Percentiles rank a stretch among this genome's conserved stretches.
Evolutionary conservation across 2,329 filamentous ascomycete genomes (phyloP).

Genomic region (Penicillium sp.): DNA sequence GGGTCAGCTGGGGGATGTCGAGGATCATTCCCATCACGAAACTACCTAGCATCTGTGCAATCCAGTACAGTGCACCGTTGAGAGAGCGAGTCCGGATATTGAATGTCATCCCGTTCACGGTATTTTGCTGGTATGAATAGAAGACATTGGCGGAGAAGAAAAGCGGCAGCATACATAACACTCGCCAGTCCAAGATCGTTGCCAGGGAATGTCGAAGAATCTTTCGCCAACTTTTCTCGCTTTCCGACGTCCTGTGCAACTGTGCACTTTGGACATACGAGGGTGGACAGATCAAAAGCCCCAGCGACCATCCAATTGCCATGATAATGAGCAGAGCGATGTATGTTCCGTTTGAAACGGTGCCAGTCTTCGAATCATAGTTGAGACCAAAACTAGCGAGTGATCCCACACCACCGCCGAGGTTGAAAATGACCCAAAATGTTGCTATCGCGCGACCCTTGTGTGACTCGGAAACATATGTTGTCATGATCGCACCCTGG

Average conservation of each 20-base stretch:
- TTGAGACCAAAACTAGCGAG: conserved; percentile 50
- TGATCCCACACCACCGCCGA: conserved; percentile 48
- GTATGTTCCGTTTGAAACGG: conserved; percentile 55
- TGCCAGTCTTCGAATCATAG: conserved; percentile 44
- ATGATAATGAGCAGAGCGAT: conserved; percentile 54
- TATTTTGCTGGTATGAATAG: conserved; percentile 60
- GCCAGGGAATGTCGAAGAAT: conserved; percentile 35
- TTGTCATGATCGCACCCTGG: conserved; percentile 54
- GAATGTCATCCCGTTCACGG: conserved; percentile 58
- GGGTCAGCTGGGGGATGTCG: conserved; percentile 47
- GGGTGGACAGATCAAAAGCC: conserved; percentile 53
- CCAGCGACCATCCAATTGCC: conserved; percentile 52
- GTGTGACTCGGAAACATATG: conserved; percentile 47
- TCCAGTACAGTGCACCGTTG: conserved; percentile 59
- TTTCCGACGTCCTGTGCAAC: conserved; percentile 40
- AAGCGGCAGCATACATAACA: conserved; percentile 54
- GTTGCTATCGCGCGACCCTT: conserved; percentile 48
- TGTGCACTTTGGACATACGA: conserved; percentile 44
- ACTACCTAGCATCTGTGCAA: conserved; percentile 59
- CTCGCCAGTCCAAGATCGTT: conserved; percentile 47
- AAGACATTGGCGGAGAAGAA: conserved; percentile 61
- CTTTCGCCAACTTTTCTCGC: conserved; percentile 42
- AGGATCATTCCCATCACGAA: conserved; percentile 43
- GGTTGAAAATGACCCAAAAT: conserved; percentile 53
- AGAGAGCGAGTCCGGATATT: conserved; percentile 59